These are phyloP conservation scores for Aphanomyces stellatus DNA, from an alignment of 352 stramenopile species.

Conservation along the genomic window DNA sequence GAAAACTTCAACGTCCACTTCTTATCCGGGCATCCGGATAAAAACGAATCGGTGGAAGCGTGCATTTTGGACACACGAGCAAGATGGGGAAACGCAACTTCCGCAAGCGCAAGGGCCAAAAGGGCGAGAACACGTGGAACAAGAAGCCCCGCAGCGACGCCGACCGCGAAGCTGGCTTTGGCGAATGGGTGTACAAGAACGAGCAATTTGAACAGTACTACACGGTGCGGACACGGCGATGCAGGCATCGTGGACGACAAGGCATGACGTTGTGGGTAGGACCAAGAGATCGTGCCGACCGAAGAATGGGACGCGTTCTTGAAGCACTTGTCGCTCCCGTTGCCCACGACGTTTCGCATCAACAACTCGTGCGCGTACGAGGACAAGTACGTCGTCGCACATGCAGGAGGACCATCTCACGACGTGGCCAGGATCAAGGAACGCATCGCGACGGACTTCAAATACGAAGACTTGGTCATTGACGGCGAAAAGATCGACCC, in stretches of 20 bases:
- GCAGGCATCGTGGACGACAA: not conserved
- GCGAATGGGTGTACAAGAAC: constrained; percentile 84
- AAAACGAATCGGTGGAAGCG: not conserved
- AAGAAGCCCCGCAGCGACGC: constrained; percentile 44
- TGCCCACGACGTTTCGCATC: constrained; percentile 92
- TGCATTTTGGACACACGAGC: too few species aligned
- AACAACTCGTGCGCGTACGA: constrained; percentile 84
- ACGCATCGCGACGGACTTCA: constrained; percentile 74
- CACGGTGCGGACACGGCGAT: constrained; percentile 27
- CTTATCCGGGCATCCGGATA: not conserved
- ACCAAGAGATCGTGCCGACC: constrained; percentile 69
- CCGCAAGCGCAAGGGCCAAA: constrained; percentile 19
- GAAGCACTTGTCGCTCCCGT: constrained; percentile 70
- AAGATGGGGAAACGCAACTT: constrained; percentile 35
- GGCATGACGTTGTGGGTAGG: constrained; percentile 21
- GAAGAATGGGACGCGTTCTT: constrained; percentile 89
- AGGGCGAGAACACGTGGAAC: constrained; percentile 27
- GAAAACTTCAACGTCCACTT: not conserved
- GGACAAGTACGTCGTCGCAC: constrained; percentile 39
- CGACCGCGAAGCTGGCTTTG: constrained; percentile 52
- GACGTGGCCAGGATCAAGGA: constrained; percentile 54
- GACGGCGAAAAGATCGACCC: constrained; percentile 71
- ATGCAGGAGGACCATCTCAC: not conserved
- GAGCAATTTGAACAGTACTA: constrained; percentile 81
- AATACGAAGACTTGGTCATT: constrained; percentile 76